Conservation (phyloP, 1,139 yeast genomes). For the Nematodospora anomalae region DNA sequence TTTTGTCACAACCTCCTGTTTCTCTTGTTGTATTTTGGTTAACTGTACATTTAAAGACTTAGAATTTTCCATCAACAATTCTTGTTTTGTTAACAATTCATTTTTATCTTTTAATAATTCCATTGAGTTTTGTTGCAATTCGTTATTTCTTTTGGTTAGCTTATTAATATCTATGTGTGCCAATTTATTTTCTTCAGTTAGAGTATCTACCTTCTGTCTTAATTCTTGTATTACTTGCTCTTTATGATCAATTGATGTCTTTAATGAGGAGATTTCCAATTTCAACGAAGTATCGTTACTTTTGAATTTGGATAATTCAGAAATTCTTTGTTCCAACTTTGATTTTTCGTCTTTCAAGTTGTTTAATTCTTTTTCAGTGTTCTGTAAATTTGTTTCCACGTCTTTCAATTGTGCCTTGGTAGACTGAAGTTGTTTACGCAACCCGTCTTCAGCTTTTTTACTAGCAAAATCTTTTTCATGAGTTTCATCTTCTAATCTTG, state of each 20-base stretch:
- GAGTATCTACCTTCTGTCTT: constrained; percentile 35
- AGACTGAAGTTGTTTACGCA: constrained; percentile 12
- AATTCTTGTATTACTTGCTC: constrained; percentile 50
- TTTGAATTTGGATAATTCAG: constrained; percentile 33
- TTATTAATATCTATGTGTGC: constrained; percentile 43
- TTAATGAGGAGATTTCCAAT: constrained; percentile 41
- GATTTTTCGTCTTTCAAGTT: constrained; percentile 25
- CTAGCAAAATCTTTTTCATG: constrained; percentile 10
- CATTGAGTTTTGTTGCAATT: constrained; percentile 38
- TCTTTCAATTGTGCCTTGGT: constrained; percentile 12
- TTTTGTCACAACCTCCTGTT: constrained; percentile 51
- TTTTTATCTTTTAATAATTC: constrained; percentile 37
- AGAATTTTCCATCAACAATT: constrained; percentile 36
- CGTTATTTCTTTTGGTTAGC: constrained; percentile 43
- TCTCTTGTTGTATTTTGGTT: constrained; percentile 47
- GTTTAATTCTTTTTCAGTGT: constrained; percentile 22
- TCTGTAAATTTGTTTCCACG: constrained; percentile 12
- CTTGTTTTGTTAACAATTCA: constrained; percentile 39
- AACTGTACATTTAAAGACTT: constrained; percentile 34
- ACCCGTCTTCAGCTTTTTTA: constrained; percentile 11
- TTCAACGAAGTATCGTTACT: constrained; percentile 43
- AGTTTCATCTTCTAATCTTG: constrained; percentile 8
- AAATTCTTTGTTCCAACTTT: constrained; percentile 28
- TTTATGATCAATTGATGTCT: constrained; percentile 42
- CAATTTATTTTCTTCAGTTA: constrained; percentile 37